Evolutionary conservation across 148 eudicot genomes (phyloP), one percentile per base, ranked within the genome.

Genomic region (Cornus suecica): DNA sequence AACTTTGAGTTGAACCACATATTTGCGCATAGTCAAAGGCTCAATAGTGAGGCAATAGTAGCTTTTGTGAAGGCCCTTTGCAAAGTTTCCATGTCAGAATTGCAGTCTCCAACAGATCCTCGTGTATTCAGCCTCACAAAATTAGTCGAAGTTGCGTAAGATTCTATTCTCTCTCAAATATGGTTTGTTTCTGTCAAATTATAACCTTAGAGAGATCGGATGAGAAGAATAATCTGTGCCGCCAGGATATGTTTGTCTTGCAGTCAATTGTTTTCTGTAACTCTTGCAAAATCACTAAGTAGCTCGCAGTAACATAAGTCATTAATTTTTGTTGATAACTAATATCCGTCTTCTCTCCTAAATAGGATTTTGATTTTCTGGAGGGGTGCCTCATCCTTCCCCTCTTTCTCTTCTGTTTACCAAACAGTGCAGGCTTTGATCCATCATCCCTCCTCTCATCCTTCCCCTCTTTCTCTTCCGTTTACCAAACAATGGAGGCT

Each of bases 101-200:
- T 95, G 90, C 99, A 95, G 88, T 95, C 97, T 79, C 99, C 97
- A 82, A 91, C 97, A 20, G 99, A 95, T 82, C 99, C 99, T 68
- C 94, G 99, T 66, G 99, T 95, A 24, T 95, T 95, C 86, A 88
- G 97, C 84, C 92, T 95, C 72, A 95, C 97, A 60, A 95, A 95
- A 84, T 89, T 95, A 62, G 99, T 95, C 71, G 99, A 95, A 88
- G 92, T 95, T 79, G 97, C 99, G 99, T 95, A 93, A 95, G 98
- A 74, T 86, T 77, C 88, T 77, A 41, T 66, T 48, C 77, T 66
- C 80, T 71, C 42, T 37, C 42, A 37, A 37, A 37, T 37, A 37
- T 37, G 9, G 7, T 48, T 56, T 25, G 22, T 18, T 25, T 74
- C 11, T 3, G 9, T 4, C 11, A n/a, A 5, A 27, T 34, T 58